Base-by-base conservation (phyloP, 2,329 filamentous ascomycete species). In the Massarina eburnea region DNA sequence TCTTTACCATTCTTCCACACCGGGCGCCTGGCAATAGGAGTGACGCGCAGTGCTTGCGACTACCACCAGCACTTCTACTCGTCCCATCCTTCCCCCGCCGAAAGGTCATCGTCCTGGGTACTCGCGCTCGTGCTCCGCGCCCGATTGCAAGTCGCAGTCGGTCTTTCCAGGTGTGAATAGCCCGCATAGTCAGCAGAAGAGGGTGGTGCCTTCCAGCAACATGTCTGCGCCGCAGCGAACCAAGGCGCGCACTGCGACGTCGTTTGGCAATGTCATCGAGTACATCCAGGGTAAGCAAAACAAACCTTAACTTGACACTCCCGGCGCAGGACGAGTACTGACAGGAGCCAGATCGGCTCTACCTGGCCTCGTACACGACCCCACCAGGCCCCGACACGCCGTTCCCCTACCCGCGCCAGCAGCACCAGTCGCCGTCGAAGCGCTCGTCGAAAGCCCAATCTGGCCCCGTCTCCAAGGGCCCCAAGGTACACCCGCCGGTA, bases 281-380 rank as follows among this genome's bases (percentile, higher is more conserved):
- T 96, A 96, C 73, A 95, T 96, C 63, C 88, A 91, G 77, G 89
- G 91, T 95, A 79, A 64, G 82, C 54, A 54, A 49, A 55, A 54
- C 54, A 58, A 47, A 42, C 49, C 47, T 39, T 57, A 56, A 53
- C 62, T 60, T 54, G 61, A 52, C 39, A 41, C 21, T 29, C 22
- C 12, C n/a, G n/a, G 35, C 41, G 33, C n/a, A 29, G 17, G n/a
- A n/a, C n/a, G 38, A 22, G 7, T 8, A 15, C n/a, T 21, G 14
- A 22, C 19, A 24, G 18, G 30, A 10, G 26, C 52, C 24, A 96
- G 94, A 96, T 75, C 90, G 92, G 46, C 80, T 99, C 40, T 99
- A 97, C 70, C 85, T 99, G 57, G 94, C 90, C 57, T 91, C 92
- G 30, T 99, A 96, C 72, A 83, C 88, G 42, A 85, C 89, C 56